Evolutionary conservation across 2,329 filamentous ascomycete genomes (phyloP), one percentile per base, ranked within the genome.

Genomic region (Trichoderma sp.): DNA sequence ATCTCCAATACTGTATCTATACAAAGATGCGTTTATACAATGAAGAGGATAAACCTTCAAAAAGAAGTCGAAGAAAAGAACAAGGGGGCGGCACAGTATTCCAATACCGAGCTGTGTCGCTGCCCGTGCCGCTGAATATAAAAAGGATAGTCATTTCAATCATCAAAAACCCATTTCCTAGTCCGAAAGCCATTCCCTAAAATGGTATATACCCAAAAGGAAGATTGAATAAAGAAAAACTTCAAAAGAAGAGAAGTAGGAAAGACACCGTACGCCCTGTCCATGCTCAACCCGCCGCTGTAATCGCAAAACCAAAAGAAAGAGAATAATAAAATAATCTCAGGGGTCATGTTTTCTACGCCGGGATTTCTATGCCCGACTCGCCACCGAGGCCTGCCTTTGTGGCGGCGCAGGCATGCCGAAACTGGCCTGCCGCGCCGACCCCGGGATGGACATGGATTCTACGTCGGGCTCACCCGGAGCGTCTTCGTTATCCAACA

Each of bases 381-480:
- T 85, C 65, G 85, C 82, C 53, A 89, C 86, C 21, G 88, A 89
- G 12, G 85, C 83, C 74, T 84, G 84, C 69, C 88, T 84, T 74
- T 86, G 85, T 53, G 84, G 82, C 45, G 85, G 79, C 16, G 81
- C 83, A 38, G 84, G 83, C 75, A 86, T 82, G 65, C 85, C 85
- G 77, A 89, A 89, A 41, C 84, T 88, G 8, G 87, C 86, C 3
- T 87, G 86, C 74, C 87, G 83, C 41, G 85, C 83, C 11, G 83
- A 78, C 24, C 83, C 80, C 21, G 82, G 80, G 11, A 84, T 84
- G 16, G 81, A 84, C 78, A 85, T 81, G 72, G 85, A 80, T 24
- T 84, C 84, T 5, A 85, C 78, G 76, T 92, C 90, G 4, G 87
- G 85, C 79, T 92, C 90, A n/a, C 89, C 90, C 2, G 87, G 86